phyloP scores from a whole-genome alignment of 2,329 filamentous ascomycete species.

The Mariannaea elegans region DNA sequence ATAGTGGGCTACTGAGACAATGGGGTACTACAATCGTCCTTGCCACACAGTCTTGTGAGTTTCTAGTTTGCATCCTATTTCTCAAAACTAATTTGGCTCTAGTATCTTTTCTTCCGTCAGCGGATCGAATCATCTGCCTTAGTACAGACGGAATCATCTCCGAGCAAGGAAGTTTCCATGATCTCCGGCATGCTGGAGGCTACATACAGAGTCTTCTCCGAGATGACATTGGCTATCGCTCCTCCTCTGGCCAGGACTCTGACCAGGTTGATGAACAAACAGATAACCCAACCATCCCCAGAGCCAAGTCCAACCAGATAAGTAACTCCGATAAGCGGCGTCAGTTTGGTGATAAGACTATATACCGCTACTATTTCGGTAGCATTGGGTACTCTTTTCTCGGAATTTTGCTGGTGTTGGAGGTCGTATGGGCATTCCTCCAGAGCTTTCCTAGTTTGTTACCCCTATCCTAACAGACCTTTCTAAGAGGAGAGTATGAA shows the following conservation, averaged over 20 bases:
- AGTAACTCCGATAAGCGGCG: slow-evolving; percentile 33
- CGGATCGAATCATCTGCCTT: slow-evolving; percentile 37
- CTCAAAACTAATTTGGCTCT: background rate
- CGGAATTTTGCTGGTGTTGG: slow-evolving; percentile 31
- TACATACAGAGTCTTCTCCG: slow-evolving; percentile 20
- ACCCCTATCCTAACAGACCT: too few relatives aligned
- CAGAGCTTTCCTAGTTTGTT: slow-evolving; percentile 43
- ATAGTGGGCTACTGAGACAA: slow-evolving; percentile 38
- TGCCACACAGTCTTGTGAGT: slow-evolving; percentile 45
- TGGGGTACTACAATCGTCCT: slow-evolving; percentile 48
- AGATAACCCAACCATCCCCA: slow-evolving; percentile 25
- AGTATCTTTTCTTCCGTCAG: slow-evolving; percentile 43
- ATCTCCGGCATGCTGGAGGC: slow-evolving; percentile 18
- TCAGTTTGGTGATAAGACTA: slow-evolving; percentile 40
- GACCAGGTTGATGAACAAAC: background rate
- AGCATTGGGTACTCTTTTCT: slow-evolving; percentile 39
- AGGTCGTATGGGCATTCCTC: slow-evolving; percentile 39
- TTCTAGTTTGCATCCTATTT: background rate
- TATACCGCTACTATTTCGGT: slow-evolving; percentile 43
- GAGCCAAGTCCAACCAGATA: slow-evolving; percentile 25
- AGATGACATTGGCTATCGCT: background rate
- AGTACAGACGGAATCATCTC: slow-evolving; percentile 23
- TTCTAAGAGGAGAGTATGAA: too few relatives aligned
- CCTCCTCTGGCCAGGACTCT: background rate
- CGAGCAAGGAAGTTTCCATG: slow-evolving; percentile 46